Conservation (phyloP, 169 alveolate species). For the Cryptosporidium sp. region DNA sequence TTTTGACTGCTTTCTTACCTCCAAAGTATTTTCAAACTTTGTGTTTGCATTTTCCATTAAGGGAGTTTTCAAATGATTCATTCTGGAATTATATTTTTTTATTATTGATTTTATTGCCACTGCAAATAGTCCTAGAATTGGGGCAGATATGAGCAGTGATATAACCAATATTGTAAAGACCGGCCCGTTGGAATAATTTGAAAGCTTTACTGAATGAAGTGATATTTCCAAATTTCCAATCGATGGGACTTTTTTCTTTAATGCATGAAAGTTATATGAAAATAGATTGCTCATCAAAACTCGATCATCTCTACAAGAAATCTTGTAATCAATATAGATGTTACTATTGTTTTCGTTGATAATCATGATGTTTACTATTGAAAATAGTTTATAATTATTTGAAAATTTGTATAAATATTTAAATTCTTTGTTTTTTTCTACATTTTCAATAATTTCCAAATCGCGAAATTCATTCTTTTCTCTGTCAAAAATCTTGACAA, state of each 20-base stretch:
- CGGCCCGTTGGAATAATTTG: slow-evolving; percentile 1
- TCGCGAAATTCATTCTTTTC: slow-evolving; percentile 17
- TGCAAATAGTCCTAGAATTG: not conserved
- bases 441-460: not conserved
- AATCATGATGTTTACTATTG: not conserved
- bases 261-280: not conserved
- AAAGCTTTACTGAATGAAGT: not conserved
- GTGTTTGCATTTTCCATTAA: not conserved
- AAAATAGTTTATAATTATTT: not conserved
- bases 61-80: not conserved
- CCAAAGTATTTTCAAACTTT: slow-evolving; percentile 2
- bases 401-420: not conserved
- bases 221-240: not conserved
- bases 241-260: not conserved
- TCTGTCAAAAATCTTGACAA: not conserved
- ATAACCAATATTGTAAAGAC: not conserved
- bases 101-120: not conserved
- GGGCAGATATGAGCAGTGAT: not conserved
- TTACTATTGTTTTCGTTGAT: not conserved
- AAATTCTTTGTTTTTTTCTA: not conserved
- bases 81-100: not conserved
- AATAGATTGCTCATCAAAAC: not conserved
- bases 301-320: not conserved
- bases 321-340: not conserved
- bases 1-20: not conserved